Evolutionary conservation across 2,329 filamentous ascomycete genomes (phyloP).

Genomic region (Colletotrichum magnum): DNA sequence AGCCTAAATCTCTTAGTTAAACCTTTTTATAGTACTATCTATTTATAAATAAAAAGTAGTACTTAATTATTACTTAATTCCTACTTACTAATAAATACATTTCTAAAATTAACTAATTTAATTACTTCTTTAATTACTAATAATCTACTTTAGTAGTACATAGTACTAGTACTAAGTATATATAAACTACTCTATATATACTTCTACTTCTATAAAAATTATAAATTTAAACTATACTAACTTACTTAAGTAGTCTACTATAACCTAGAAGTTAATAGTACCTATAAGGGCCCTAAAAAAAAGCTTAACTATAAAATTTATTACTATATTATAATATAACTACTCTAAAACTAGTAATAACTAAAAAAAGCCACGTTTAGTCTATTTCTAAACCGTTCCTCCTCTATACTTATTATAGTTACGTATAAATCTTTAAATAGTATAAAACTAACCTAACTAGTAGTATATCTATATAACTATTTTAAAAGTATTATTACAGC

Average conservation of each 20-base stretch:
- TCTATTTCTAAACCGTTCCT: constrained; percentile 7
- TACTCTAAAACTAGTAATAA: neutral
- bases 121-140: neutral
- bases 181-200: too few species aligned
- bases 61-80: neutral
- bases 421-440: neutral
- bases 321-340: constrained; percentile 10
- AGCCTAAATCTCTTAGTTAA: neutral
- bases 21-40: constrained; percentile 4
- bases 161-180: neutral
- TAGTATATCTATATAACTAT: neutral
- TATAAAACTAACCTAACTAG: neutral
- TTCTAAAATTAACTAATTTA: constrained; percentile 1
- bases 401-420: constrained; percentile 6
- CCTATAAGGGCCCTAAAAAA: neutral
- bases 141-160: neutral
- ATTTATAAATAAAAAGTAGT: neutral
- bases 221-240: too few species aligned
- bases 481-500: constrained; percentile 9
- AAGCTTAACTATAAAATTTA: neutral
- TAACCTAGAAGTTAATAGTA: too few species aligned
- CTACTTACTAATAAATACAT: neutral
- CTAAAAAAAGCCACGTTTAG: constrained; percentile 1
- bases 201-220: too few species aligned
- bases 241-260: too few species aligned